Conservation (phyloP, 768 basidiomycete species). For the Leccinum longicurvipes region DNA sequence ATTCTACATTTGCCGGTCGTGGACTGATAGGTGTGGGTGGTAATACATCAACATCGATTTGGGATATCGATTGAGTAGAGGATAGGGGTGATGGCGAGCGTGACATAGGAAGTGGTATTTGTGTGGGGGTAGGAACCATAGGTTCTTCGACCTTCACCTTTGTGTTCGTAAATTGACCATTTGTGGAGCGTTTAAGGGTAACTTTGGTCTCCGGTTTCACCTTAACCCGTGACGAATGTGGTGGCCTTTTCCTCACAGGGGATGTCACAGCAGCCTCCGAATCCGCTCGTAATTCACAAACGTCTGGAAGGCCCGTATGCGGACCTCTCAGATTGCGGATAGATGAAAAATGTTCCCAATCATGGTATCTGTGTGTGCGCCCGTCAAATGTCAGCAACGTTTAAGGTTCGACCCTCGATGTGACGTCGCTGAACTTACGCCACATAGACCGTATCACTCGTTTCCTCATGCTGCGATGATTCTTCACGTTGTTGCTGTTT, state of each 20-base stretch:
- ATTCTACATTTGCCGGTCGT: conserved; percentile 8
- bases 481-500: conserved; percentile 35
- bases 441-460: conserved; percentile 63
- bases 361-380: conserved; percentile 63
- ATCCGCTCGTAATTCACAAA: conserved; percentile 48
- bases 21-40: conserved; percentile 27
- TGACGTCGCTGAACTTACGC: conserved; percentile 56
- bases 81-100: conserved; percentile 37
- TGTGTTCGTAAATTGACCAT: conserved; percentile 20
- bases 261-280: conserved; percentile 30
- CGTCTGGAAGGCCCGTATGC: conserved; percentile 68
- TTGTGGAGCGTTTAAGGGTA: conserved; percentile 17
- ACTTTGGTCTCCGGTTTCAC: conserved; percentile 22
- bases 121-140: conserved; percentile 24
- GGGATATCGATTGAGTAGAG: conserved; percentile 20
- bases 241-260: conserved; percentile 33
- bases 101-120: conserved; percentile 38
- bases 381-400: conserved; percentile 8
- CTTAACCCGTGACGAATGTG: conserved; percentile 30
- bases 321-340: conserved; percentile 85
- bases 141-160: conserved; percentile 23
- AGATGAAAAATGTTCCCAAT: conserved; percentile 95
- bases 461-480: conserved; percentile 16
- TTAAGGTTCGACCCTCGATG: conserved; percentile 3
- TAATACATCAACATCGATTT: conserved; percentile 27